These are phyloP conservation scores for Syzygium malaccense DNA, from an alignment of 441 rosid species.

Conservation along the genomic window DNA sequence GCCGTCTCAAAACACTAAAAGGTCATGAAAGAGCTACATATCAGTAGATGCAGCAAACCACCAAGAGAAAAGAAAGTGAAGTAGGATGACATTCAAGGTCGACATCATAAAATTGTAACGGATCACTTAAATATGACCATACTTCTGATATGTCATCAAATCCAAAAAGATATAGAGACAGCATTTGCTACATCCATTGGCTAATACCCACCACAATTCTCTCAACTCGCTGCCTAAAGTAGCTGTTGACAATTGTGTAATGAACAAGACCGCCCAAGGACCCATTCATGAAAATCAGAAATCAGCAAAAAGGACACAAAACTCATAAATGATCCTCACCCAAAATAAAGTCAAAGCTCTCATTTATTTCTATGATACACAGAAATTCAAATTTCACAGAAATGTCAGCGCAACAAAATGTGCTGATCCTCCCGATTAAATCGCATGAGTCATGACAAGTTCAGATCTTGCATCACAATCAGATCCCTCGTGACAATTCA, in stretches of 20 bases:
- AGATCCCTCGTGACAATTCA: not conserved
- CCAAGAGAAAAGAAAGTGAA: not conserved
- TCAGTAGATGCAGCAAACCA: slow-evolving; percentile 6
- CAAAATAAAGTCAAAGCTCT: not conserved
- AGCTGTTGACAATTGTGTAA: not conserved
- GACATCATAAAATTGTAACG: not conserved
- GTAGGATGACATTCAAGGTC: not conserved
- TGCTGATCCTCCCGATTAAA: not conserved
- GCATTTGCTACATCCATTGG: not conserved
- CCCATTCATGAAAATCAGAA: not conserved
- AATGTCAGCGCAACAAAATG: not conserved
- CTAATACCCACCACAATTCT: not conserved
- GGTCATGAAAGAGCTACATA: slow-evolving; percentile 11
- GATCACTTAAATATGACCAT: not conserved
- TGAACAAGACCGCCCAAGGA: not conserved
- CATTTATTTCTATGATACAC: not conserved
- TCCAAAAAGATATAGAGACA: not conserved
- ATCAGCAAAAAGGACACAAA: not conserved
- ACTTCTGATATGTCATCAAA: not conserved
- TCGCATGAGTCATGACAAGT: not conserved
- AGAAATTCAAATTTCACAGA: not conserved
- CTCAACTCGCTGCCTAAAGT: not conserved
- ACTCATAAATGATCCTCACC: not conserved
- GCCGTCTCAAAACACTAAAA: not conserved
- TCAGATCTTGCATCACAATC: not conserved